Evolutionary conservation across 2,329 filamentous ascomycete genomes (phyloP).

Genomic region (Botryotinia narcissicola): DNA sequence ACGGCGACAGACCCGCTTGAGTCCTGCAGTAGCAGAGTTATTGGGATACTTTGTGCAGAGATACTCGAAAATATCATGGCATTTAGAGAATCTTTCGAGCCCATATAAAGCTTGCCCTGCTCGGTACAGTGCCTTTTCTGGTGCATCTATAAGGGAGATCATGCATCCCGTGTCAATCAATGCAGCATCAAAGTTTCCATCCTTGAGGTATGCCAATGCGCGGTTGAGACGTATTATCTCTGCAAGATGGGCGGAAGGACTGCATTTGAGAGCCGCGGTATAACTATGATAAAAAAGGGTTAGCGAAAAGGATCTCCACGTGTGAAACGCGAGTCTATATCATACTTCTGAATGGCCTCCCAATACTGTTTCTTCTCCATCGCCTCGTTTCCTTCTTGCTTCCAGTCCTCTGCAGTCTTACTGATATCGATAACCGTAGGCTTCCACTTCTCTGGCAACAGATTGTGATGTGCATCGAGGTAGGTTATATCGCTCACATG

Average conservation of each 20-base stretch:
- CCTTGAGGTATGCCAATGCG: slow-evolving; percentile 38
- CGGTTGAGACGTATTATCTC: slow-evolving; percentile 39
- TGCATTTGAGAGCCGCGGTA: slow-evolving; percentile 23
- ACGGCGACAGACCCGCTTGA: slow-evolving; percentile 20
- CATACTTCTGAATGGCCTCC: slow-evolving; percentile 20
- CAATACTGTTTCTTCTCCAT: slow-evolving; percentile 13
- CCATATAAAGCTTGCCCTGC: slow-evolving; percentile 20
- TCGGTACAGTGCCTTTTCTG: slow-evolving; percentile 21
- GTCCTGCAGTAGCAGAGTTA: slow-evolving; percentile 6
- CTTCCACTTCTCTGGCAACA: slow-evolving; percentile 14
- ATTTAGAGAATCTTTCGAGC: slow-evolving; percentile 20
- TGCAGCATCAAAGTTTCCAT: slow-evolving; percentile 39
- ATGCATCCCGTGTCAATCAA: slow-evolving; percentile 33
- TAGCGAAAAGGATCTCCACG: slow-evolving; percentile 27
- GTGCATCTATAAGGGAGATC: background rate
- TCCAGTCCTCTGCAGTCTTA: slow-evolving; percentile 17
- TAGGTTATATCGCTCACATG: slow-evolving; percentile 35
- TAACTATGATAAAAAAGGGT: slow-evolving; percentile 29
- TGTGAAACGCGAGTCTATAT: background rate
- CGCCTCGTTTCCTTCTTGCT: slow-evolving; percentile 19
- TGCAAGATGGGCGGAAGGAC: slow-evolving; percentile 39
- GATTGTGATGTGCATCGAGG: slow-evolving; percentile 9
- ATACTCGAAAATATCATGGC: slow-evolving; percentile 15
- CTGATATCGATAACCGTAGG: slow-evolving; percentile 1
- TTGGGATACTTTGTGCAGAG: slow-evolving; percentile 20